Evolutionary conservation across 345 rosid genomes (phyloP).

Genomic region (Microthlaspi erraticum): DNA sequence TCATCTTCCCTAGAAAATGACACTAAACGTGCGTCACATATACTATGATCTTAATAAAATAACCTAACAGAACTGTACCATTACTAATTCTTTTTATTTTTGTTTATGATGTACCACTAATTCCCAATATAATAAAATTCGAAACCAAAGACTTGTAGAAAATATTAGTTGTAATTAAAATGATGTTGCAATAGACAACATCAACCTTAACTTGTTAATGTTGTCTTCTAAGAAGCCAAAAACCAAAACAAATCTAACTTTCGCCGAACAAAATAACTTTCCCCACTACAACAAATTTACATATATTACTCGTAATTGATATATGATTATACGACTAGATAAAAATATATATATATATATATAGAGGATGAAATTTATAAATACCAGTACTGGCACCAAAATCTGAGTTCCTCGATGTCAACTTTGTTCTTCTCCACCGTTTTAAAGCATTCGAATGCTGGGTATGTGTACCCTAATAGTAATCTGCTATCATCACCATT

Average conservation of each 20-base stretch:
- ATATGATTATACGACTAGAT: background rate
- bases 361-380: background rate
- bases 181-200: background rate
- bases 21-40: conserved; percentile 36
- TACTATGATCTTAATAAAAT: conserved; percentile 2
- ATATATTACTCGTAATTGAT: background rate
- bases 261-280: background rate
- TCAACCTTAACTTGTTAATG: background rate
- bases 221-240: background rate
- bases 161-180: background rate
- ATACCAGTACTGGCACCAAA: conserved; percentile 98
- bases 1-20: background rate
- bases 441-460: conserved; percentile 89
- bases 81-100: too few species aligned
- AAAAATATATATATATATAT: too few species aligned
- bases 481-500: conserved; percentile 53
- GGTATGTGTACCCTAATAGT: conserved; percentile 87
- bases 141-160: conserved; percentile 16
- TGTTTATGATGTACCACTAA: too few species aligned
- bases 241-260: conserved; percentile 1
- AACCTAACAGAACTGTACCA: background rate
- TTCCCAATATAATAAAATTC: conserved; percentile 7
- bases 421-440: conserved; percentile 82
- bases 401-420: conserved; percentile 77
- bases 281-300: background rate